phyloP scores from a whole-genome alignment of 2,329 filamentous ascomycete species.

The Xylariomycetidae sp. region DNA sequence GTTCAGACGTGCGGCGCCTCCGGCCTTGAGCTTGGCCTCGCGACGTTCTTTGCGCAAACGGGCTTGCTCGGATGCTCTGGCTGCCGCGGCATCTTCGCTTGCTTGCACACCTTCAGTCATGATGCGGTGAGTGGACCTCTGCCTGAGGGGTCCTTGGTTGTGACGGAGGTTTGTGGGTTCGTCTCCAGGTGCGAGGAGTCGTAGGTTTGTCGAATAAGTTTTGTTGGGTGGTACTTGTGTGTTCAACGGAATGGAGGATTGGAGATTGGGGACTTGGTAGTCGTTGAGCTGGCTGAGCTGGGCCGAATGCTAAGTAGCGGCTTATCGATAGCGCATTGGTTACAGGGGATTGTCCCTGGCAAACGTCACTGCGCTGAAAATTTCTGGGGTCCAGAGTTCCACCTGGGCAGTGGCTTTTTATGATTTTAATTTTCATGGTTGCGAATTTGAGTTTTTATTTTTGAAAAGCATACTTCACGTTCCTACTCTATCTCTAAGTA shows the following conservation, averaged over 20 bases:
- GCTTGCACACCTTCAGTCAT: constrained; percentile 24
- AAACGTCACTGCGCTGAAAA: constrained; percentile 2
- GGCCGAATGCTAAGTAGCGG: not conserved
- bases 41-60: constrained; percentile 74
- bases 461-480: not conserved
- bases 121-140: too few relatives aligned
- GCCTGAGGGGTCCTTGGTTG: not conserved
- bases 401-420: too few relatives aligned
- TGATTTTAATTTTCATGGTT: too few relatives aligned
- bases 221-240: too few relatives aligned
- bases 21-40: constrained; percentile 72
- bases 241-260: too few relatives aligned
- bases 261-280: too few relatives aligned
- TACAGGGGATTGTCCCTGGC: constrained; percentile 1
- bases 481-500: not conserved
- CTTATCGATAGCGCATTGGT: constrained; percentile 7
- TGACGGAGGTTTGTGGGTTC: constrained; percentile 1
- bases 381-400: constrained; percentile 7
- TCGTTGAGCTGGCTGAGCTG: too few relatives aligned
- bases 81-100: constrained; percentile 44
- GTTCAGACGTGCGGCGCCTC: constrained; percentile 65
- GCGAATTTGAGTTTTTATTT: not conserved
- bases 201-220: too few relatives aligned
- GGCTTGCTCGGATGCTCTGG: constrained; percentile 59
- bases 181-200: too few relatives aligned